Conservation (phyloP, 2,329 filamentous ascomycete species). For the Corinectria fuckeliana region DNA sequence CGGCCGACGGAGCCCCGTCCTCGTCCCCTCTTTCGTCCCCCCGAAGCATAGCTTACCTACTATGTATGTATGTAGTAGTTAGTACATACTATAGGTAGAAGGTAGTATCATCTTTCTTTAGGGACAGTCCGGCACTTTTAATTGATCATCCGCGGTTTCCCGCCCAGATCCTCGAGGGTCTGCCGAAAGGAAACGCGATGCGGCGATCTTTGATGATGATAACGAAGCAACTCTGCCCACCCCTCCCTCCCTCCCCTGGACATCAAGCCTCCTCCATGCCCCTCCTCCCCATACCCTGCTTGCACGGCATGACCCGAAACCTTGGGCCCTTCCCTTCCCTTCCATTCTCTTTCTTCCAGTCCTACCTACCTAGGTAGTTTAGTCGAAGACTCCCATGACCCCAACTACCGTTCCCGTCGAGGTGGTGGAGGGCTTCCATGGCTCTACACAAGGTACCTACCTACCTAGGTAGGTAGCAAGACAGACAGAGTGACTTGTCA, state of each 20-base stretch:
- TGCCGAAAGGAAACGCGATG: slow-evolving; percentile 5
- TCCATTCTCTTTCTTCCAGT: neutral
- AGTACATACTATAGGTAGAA: too few species aligned
- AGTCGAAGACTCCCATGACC: neutral
- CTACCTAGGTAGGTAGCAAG: too few species aligned
- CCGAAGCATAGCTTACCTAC: too few species aligned
- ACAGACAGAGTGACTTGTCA: slow-evolving; percentile 24
- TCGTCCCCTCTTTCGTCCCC: slow-evolving; percentile 12
- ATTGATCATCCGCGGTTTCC: slow-evolving; percentile 33
- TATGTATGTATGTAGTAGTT: neutral
- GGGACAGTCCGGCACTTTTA: slow-evolving; percentile 22
- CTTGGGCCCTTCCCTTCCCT: neutral
- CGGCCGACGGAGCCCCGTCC: slow-evolving; percentile 1
- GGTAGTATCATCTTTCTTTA: slow-evolving; percentile 19
- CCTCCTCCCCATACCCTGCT: slow-evolving; percentile 5
- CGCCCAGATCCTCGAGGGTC: slow-evolving; percentile 13
- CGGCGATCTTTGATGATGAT: slow-evolving; percentile 8
- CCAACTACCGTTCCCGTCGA: neutral
- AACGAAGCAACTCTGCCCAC: neutral
- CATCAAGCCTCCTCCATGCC: neutral
- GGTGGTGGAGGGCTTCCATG: neutral
- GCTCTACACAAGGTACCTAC: too few species aligned
- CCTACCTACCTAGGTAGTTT: neutral
- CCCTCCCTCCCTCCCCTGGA: too few species aligned
- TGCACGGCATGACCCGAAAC: slow-evolving; percentile 19